Percentiles rank a stretch among this genome's conserved stretches.
phyloP scores from a whole-genome alignment of 257 asterid species.

The Catharanthus roseus region DNA sequence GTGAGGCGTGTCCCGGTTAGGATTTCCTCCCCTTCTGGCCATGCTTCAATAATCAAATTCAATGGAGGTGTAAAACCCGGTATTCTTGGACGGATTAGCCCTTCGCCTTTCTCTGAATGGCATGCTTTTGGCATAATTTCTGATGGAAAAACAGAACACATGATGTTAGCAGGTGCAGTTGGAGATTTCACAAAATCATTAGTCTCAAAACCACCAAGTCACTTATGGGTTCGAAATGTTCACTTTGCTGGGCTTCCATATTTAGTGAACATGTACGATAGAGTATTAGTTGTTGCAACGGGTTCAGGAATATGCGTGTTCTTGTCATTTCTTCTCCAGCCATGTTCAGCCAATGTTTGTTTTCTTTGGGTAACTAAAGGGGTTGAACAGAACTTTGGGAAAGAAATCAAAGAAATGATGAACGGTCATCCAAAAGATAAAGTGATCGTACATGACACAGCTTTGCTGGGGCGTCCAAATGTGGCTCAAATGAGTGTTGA shows the following conservation, averaged over 20 bases:
- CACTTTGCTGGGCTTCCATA: constrained; percentile 73
- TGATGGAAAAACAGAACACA: constrained; percentile 49
- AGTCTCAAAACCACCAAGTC: constrained; percentile 44
- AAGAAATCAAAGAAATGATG: constrained; percentile 47
- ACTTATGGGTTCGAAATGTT: constrained; percentile 61
- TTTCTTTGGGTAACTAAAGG: constrained; percentile 67
- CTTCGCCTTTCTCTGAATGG: constrained; percentile 75
- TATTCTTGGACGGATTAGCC: constrained; percentile 63
- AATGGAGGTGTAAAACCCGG: constrained; percentile 61
- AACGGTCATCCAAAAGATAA: constrained; percentile 42
- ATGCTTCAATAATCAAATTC: constrained; percentile 59
- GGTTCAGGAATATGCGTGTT: constrained; percentile 75
- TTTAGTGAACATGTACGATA: constrained; percentile 51
- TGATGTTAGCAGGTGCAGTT: constrained; percentile 79
- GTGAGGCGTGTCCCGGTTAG: constrained; percentile 51
- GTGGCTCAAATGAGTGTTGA: constrained; percentile 53
- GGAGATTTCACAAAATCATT: constrained; percentile 64
- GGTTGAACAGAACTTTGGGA: constrained; percentile 57
- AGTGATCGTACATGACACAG: constrained; percentile 62
- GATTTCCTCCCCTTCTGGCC: constrained; percentile 62
- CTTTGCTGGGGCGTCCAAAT: constrained; percentile 57
- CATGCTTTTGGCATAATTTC: constrained; percentile 78
- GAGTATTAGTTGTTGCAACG: constrained; percentile 60
- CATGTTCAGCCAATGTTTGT: constrained; percentile 47
- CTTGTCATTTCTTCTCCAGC: constrained; percentile 61